Evolutionary conservation across 257 asterid genomes (phyloP).

Genomic region (Ligustrum vulgare): DNA sequence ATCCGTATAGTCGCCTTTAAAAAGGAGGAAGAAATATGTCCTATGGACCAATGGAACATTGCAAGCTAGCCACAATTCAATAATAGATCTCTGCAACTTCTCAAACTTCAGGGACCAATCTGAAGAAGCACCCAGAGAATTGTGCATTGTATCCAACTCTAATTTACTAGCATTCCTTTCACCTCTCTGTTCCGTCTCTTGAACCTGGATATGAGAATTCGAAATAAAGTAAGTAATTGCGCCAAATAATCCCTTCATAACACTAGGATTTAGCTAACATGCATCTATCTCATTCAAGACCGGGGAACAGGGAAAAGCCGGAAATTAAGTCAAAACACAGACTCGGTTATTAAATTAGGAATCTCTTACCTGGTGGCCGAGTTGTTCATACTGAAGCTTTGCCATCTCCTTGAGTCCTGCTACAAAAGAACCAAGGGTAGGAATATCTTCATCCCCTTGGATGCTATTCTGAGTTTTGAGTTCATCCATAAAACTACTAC

Average conservation of each 20-base stretch:
- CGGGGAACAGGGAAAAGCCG: not conserved
- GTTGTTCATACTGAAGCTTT: slow-evolving; percentile 36
- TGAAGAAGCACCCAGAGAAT: slow-evolving; percentile 32
- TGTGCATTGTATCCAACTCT: slow-evolving; percentile 38
- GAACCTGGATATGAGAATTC: slow-evolving; percentile 24
- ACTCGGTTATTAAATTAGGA: not conserved
- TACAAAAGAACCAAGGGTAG: slow-evolving; percentile 50
- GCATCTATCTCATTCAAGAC: not conserved
- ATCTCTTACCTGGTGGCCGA: slow-evolving; percentile 35
- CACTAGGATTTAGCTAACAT: not conserved
- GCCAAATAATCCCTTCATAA: not conserved
- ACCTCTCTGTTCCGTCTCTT: slow-evolving; percentile 19
- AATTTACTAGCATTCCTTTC: slow-evolving; percentile 33
- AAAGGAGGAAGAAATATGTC: slow-evolving; percentile 55
- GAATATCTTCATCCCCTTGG: slow-evolving; percentile 47
- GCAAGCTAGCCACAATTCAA: slow-evolving; percentile 53
- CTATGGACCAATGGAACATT: slow-evolving; percentile 49
- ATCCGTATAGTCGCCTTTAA: slow-evolving; percentile 49
- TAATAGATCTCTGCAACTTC: slow-evolving; percentile 35
- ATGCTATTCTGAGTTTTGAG: slow-evolving; percentile 26
- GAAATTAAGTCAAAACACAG: not conserved
- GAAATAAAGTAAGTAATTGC: not conserved
- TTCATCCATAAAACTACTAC: slow-evolving; percentile 41
- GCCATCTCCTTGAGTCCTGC: slow-evolving; percentile 60
- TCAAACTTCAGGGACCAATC: slow-evolving; percentile 47